A percentile compares a stretch with the other conserved stretches of the same genome.
Conservation (phyloP, 2,329 filamentous ascomycete genomes). For the Cladosporium sp. region DNA sequence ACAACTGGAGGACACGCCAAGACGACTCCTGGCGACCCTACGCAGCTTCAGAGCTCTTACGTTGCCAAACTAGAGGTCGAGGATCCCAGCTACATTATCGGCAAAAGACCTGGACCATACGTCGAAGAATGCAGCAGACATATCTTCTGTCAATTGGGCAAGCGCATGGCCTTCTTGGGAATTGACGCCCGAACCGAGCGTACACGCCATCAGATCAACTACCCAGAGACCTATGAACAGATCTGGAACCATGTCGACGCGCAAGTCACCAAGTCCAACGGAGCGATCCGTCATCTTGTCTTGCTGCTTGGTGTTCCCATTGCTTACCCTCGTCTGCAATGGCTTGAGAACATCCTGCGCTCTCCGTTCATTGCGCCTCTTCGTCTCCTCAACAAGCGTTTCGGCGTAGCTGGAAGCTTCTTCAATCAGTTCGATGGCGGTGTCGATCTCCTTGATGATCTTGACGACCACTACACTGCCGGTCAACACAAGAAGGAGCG, state of each 20-base stretch:
- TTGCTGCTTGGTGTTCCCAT: conserved; percentile 69
- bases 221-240: conserved; percentile 59
- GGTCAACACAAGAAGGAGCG: conserved; percentile 88
- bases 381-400: conserved; percentile 83
- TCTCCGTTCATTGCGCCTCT: conserved; percentile 85
- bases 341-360: conserved; percentile 87
- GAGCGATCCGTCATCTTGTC: conserved; percentile 58
- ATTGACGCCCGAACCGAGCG: conserved; percentile 63
- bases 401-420: conserved; percentile 76
- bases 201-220: conserved; percentile 90
- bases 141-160: conserved; percentile 60
- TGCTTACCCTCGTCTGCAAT: conserved; percentile 69
- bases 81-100: conserved; percentile 74
- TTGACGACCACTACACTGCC: conserved; percentile 77
- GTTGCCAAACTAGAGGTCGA: conserved; percentile 56
- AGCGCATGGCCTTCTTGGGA: conserved; percentile 59
- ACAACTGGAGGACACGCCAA: conserved; percentile 42
- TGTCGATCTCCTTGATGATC: conserved; percentile 59
- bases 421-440: conserved; percentile 92
- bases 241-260: conserved; percentile 53
- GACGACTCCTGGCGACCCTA: conserved; percentile 58
- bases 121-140: conserved; percentile 58
- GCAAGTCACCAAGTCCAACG: conserved; percentile 48
- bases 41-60: conserved; percentile 69
- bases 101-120: conserved; percentile 64